Base-by-base conservation (phyloP, 768 basidiomycete species). In the Agaricus blazei region DNA sequence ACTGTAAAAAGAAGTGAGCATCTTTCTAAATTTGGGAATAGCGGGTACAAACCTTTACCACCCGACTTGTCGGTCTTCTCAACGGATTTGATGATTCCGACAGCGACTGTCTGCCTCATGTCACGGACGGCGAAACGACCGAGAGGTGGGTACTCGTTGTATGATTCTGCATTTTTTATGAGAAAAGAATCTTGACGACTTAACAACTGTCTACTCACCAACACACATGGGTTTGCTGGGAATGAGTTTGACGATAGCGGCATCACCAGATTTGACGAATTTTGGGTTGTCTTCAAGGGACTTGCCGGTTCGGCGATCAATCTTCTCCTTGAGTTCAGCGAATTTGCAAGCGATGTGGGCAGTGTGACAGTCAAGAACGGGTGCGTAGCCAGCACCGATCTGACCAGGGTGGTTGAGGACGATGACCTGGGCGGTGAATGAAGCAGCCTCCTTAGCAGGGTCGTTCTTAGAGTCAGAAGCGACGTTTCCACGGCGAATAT, bases 331-430 rank as follows among this genome's bases (percentile, higher is more conserved):
- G 74, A 98, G 87, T 75, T 97, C 94, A 62, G 93, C 83, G 77
- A 99, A 98, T 80, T 97, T 98, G 88, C 96, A 98, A 60, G 95
- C 96, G 68, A 98, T 97, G 84, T 98, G 96, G 74, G 96, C 96
- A 60, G 96, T 99, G 85, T 99, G 97, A 79, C 97, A 99, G 79
- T 99, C 97, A 65, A 99, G 88, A 62, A 99, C 97, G 53, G 96
- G 96, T 44, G 96, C 93, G 75, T 98, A 98, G 65, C 97, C 97
- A 68, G 94, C 92, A 78, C 93, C 93, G 70, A 99, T 98, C 75
- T 99, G 97, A 81, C 97, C 97, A 51, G 97, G 97, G 85, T 99
- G 97, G 84, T 98, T 98, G 73, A 99, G 88, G 70, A 99, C 91
- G 72, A 99, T 98, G 80, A 98, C 96, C 83, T 98, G 97, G 63